Conservation (phyloP, 768 basidiomycete species). For the Boletus eberwhitei region DNA sequence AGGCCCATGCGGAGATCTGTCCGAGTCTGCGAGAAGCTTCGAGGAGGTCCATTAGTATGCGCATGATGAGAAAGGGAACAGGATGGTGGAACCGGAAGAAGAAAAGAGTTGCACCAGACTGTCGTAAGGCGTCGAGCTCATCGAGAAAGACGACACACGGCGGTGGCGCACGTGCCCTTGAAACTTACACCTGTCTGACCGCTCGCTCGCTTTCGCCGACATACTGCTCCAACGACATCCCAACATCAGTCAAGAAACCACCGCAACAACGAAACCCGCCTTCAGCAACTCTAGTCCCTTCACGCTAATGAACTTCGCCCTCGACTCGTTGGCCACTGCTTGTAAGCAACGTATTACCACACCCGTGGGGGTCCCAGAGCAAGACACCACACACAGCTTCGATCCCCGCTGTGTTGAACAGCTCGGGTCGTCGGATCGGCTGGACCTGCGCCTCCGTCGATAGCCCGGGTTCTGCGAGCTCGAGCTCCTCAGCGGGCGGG, state of each 20-base stretch:
- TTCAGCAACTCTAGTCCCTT: conserved; percentile 97
- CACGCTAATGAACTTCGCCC: conserved; percentile 97
- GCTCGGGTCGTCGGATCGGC: conserved; percentile 84
- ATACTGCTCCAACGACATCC: conserved; percentile 51
- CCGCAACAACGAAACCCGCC: conserved; percentile 52
- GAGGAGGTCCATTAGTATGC: too few species aligned
- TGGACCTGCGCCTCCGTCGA: too few species aligned
- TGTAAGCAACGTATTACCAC: conserved; percentile 98
- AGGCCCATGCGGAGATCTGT: background rate
- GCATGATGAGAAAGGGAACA: background rate
- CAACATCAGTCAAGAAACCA: background rate
- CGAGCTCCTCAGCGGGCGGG: too few species aligned
- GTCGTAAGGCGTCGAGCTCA: conserved; percentile 91
- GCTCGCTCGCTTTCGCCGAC: conserved; percentile 97
- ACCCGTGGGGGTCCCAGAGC: conserved; percentile 98
- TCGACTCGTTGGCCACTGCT: conserved; percentile 93
- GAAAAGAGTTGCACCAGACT: conserved; percentile 55
- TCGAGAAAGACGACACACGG: conserved; percentile 97
- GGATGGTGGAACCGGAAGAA: background rate
- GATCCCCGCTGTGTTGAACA: conserved; percentile 88
- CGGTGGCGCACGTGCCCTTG: conserved; percentile 86
- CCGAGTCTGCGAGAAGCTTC: conserved; percentile 12
- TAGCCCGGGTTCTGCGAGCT: too few species aligned
- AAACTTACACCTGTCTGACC: conserved; percentile 91
- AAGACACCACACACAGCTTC: conserved; percentile 90